Conservation (phyloP, 352 stramenopile genomes). For the Thalassiosira hispida region DNA sequence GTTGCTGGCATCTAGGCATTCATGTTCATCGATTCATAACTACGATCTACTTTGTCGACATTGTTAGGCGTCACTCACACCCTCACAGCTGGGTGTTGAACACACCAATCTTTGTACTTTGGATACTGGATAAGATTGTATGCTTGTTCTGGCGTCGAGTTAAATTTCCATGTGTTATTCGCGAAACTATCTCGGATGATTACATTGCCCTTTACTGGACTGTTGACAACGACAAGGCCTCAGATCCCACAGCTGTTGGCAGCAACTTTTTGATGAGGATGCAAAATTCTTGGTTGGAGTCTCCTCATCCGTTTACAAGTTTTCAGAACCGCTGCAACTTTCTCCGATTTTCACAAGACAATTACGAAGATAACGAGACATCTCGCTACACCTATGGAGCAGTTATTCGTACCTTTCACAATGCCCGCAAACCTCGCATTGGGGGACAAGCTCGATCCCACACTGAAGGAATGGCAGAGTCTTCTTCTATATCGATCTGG, state of each 20-base stretch:
- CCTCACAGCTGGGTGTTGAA: conserved; percentile 12
- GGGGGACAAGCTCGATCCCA: neutral
- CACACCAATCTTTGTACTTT: conserved; percentile 1
- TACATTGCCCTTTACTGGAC: neutral
- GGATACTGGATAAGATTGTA: conserved; percentile 30
- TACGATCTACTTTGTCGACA: conserved; percentile 38
- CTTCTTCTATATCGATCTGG: neutral
- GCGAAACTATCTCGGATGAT: neutral
- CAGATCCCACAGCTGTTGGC: neutral
- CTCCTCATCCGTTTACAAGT: neutral
- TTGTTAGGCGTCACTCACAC: conserved; percentile 26
- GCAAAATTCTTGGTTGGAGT: neutral
- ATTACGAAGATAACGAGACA: too few relatives aligned
- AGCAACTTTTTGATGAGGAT: conserved; percentile 1
- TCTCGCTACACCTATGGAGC: neutral
- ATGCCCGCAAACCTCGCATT: neutral
- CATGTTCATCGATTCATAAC: conserved; percentile 29
- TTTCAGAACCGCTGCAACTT: neutral
- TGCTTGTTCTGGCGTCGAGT: conserved; percentile 2
- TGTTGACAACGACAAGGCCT: neutral
- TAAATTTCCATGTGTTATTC: conserved; percentile 17
- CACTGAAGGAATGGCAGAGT: neutral
- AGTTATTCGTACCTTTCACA: neutral
- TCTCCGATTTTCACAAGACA: too few relatives aligned
- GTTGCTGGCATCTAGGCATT: conserved; percentile 25